Evolutionary conservation across 306 rosid genomes (phyloP).

Genomic region (Arachis stenosperma): DNA sequence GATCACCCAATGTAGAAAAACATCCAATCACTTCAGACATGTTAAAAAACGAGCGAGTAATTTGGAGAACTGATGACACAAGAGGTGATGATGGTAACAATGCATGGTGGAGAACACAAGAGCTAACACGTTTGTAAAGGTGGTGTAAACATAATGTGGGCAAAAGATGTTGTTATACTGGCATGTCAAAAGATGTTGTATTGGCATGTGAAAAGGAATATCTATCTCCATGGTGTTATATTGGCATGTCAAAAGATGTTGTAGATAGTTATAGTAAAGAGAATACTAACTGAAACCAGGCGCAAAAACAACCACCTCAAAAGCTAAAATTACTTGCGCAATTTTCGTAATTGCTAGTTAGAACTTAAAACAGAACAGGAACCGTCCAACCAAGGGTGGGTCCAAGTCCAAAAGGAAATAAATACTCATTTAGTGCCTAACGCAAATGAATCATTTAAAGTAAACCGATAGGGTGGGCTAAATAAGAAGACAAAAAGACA

Average conservation of each 20-base stretch:
- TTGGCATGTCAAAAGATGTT: background rate
- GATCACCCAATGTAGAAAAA: constrained; percentile 5
- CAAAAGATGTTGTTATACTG: background rate
- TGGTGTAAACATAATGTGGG: background rate
- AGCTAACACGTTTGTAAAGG: background rate
- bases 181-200: background rate
- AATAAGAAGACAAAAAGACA: background rate
- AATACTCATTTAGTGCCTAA: constrained; percentile 11
- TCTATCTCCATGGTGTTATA: background rate
- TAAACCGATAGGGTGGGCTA: constrained; percentile 3
- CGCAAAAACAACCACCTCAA: constrained; percentile 13
- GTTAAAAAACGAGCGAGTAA: background rate
- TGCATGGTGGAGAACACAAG: background rate
- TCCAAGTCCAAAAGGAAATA: background rate
- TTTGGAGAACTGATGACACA: constrained; percentile 1
- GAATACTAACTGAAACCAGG: constrained; percentile 9
- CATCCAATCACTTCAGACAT: background rate
- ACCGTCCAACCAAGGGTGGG: constrained; percentile 1
- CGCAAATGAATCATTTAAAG: constrained; percentile 14
- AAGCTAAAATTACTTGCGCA: constrained; percentile 9
- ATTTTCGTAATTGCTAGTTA: background rate
- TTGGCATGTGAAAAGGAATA: background rate
- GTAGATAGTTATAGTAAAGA: constrained; percentile 18
- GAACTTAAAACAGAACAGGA: constrained; percentile 11
- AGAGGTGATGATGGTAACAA: constrained; percentile 8